phyloP scores from a whole-genome alignment of 495 filamentous ascomycete species.

The Talaromyces liani region DNA sequence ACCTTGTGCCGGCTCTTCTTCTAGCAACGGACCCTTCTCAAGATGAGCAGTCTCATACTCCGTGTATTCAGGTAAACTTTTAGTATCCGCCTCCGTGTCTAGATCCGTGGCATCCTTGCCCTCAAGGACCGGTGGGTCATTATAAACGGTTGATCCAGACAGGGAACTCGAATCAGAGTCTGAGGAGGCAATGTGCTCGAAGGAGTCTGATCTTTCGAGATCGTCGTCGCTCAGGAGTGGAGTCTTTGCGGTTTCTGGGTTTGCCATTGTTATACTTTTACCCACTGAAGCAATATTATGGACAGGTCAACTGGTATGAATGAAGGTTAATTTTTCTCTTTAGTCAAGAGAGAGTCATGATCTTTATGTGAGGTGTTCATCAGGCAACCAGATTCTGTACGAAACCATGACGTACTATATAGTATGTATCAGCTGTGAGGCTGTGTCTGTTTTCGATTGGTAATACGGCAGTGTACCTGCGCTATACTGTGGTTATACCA shows the following conservation, averaged over 20 bases:
- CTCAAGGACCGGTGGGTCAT: neutral
- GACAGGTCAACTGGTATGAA: neutral
- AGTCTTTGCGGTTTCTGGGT: neutral
- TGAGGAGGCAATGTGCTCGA: neutral
- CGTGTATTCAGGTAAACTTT: conserved; percentile 3
- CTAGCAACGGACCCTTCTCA: neutral
- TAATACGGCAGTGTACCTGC: neutral
- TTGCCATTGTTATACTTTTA: neutral
- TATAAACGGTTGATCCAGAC: neutral
- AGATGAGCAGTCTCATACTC: neutral
- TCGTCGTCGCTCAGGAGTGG: neutral
- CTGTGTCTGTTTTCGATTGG: neutral
- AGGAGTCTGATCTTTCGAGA: neutral
- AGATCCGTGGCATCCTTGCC: neutral
- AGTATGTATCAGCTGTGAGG: neutral
- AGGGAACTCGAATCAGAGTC: neutral
- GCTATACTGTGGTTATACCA: neutral
- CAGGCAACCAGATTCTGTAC: neutral
- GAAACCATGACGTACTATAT: neutral
- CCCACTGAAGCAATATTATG: neutral
- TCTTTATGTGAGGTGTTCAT: neutral
- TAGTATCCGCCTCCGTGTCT: neutral
- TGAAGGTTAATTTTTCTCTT: neutral
- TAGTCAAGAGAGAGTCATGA: neutral
- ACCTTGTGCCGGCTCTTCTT: neutral